Evolutionary conservation across 2,329 filamentous ascomycete genomes (phyloP).

Genomic region (Colletotrichum sansevieriae): DNA sequence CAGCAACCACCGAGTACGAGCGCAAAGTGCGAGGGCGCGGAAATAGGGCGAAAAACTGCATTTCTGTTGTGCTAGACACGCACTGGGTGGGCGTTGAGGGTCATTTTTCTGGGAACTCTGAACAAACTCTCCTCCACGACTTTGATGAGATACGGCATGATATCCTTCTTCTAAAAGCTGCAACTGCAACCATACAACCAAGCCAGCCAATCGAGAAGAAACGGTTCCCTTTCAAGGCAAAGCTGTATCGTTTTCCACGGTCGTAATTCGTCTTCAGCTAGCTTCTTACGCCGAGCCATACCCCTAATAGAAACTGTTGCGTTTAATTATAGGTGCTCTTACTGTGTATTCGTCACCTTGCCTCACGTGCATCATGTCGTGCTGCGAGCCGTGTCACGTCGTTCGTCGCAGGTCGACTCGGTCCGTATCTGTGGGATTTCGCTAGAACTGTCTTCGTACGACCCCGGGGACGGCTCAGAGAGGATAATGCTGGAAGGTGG

Average conservation of each 20-base stretch:
- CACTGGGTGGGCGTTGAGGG: conserved; percentile 25
- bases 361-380: conserved; percentile 17
- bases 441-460: conserved; percentile 14
- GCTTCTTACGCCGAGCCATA: conserved; percentile 23
- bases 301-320: conserved; percentile 33
- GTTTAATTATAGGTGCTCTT: conserved; percentile 29
- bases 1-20: not conserved
- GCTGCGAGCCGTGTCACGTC: conserved; percentile 25
- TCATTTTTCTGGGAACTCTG: conserved; percentile 10
- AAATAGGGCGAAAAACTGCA: conserved; percentile 17
- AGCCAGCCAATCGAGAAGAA: conserved; percentile 21
- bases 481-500: not conserved
- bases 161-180: conserved; percentile 52
- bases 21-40: not conserved
- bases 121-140: conserved; percentile 52
- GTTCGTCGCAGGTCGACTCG: not conserved
- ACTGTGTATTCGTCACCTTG: conserved; percentile 1
- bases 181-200: conserved; percentile 19
- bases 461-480: conserved; percentile 14
- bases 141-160: conserved; percentile 58
- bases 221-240: not conserved
- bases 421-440: conserved; percentile 27
- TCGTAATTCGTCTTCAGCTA: conserved; percentile 7
- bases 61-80: conserved; percentile 37
- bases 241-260: conserved; percentile 10